A percentile compares a stretch with the other conserved stretches of the same genome.
Evolutionary conservation across 306 rosid genomes (phyloP).

Genomic region (Dalbergia oliveri): DNA sequence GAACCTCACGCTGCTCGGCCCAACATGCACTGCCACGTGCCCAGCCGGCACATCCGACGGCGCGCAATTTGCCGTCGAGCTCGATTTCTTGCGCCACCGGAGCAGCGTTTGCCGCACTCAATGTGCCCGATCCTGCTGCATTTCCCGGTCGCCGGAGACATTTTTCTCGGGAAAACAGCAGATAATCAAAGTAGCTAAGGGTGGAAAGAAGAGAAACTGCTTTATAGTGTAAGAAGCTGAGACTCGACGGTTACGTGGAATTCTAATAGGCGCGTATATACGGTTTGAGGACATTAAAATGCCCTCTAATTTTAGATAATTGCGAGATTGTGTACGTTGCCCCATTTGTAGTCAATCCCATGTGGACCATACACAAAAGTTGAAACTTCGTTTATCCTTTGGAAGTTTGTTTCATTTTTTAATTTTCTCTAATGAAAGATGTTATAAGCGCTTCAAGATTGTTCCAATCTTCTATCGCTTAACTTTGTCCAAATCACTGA

Average conservation of each 20-base stretch:
- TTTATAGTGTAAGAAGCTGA: background rate
- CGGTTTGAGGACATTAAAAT: background rate
- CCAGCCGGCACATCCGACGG: constrained; percentile 75
- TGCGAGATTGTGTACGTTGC: constrained; percentile 49
- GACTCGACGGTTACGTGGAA: background rate
- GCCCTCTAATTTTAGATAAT: constrained; percentile 48
- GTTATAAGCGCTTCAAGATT: background rate
- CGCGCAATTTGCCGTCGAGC: constrained; percentile 21
- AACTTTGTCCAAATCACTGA: background rate
- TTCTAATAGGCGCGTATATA: background rate
- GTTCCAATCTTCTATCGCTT: background rate
- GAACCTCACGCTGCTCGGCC: constrained; percentile 59
- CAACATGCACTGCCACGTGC: constrained; percentile 72
- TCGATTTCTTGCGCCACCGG: constrained; percentile 68
- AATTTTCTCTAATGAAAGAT: background rate
- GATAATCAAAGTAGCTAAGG: background rate
- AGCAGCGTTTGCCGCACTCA: constrained; percentile 72
- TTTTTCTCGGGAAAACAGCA: constrained; percentile 33
- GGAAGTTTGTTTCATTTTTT: background rate
- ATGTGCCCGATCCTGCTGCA: constrained; percentile 67
- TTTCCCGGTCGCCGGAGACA: constrained; percentile 46
- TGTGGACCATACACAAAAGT: constrained; percentile 1
- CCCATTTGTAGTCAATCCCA: background rate
- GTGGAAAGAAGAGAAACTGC: background rate
- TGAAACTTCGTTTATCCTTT: background rate